Conservation (phyloP, 805 yeast species). For the Yarrowia yakushimensis region DNA sequence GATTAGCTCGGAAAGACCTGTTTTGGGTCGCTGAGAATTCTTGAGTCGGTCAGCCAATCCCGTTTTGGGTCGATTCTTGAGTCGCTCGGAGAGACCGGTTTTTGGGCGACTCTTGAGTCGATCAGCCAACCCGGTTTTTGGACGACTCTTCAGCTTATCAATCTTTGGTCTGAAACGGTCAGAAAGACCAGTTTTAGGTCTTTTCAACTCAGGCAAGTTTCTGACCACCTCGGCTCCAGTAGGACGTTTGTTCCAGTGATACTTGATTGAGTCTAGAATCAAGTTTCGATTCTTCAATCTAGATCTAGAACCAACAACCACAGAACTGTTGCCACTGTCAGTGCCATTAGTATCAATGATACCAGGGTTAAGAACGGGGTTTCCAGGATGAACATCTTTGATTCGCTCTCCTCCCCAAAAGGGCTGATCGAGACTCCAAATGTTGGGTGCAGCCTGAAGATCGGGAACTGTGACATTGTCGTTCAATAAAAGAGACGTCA, state of each 20-base stretch:
- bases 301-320: background rate
- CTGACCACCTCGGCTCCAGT: background rate
- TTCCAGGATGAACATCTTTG: constrained; percentile 5
- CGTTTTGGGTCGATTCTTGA: background rate
- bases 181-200: background rate
- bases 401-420: constrained; percentile 59
- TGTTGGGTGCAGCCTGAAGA: constrained; percentile 44
- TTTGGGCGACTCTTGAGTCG: background rate
- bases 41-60: background rate
- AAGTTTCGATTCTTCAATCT: background rate
- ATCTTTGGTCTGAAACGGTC: too few species aligned
- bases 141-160: background rate
- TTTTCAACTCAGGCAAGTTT: too few species aligned
- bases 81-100: background rate
- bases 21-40: background rate
- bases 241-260: background rate
- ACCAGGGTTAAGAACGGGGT: constrained; percentile 45
- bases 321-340: constrained; percentile 27
- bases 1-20: background rate
- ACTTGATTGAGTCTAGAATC: background rate
- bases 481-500: constrained; percentile 64
- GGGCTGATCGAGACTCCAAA: constrained; percentile 66
- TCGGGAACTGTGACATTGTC: constrained; percentile 68
- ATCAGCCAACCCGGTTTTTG: background rate
- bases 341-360: constrained; percentile 53